Evolutionary conservation across 345 rosid genomes (phyloP), one percentile per base, ranked within the genome.

Genomic region (Acer negundo): DNA sequence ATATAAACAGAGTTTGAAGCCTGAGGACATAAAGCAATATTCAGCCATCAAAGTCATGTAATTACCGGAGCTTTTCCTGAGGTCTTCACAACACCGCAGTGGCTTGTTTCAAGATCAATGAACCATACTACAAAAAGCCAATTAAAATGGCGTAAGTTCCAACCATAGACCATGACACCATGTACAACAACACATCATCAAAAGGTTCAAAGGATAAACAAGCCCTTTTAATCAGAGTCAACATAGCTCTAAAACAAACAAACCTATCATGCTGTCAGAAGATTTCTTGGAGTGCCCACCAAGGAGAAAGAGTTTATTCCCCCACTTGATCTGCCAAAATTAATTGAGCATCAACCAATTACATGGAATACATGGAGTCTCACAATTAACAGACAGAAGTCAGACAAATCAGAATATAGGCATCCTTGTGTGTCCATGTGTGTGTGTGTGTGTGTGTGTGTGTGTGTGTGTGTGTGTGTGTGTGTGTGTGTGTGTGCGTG

Each of bases 1-100:
- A 12, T 38, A 62, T 74, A 11, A 16, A 20, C 19, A 67, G 40
- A 71, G 53, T 17, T 15, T 7, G 65, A 40, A 40, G 23, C 7
- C 19, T 19, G 10, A 35, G 35, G 69, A 20, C 62, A 77, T 65
- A 71, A 24, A 28, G 42, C 22, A 28, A 9, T 16, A 28, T 53
- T 11, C 10, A 67, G 49, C 10, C 7, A 53, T n/a, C 28, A 31
- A 67, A 74, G 67, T 42, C 16, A 62, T 47, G 44, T 46, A 74
- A 71, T 78, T 87, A 92, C 99, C 79, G 99, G 99, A 85, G 85
- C 84, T 82, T 86, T 88, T 79, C 99, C 99, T 0, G 85, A 87
- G 16, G 94, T 83, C 81, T 90, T 89, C 74, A 89, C 38, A 56
- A 91, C 82, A 51, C 97, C 93, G 78, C 85, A 92, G 3, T 67